Evolutionary conservation across 1,139 yeast genomes (phyloP), one percentile per base, ranked within the genome.

Genomic region (Suhomyces ambrosiae): DNA sequence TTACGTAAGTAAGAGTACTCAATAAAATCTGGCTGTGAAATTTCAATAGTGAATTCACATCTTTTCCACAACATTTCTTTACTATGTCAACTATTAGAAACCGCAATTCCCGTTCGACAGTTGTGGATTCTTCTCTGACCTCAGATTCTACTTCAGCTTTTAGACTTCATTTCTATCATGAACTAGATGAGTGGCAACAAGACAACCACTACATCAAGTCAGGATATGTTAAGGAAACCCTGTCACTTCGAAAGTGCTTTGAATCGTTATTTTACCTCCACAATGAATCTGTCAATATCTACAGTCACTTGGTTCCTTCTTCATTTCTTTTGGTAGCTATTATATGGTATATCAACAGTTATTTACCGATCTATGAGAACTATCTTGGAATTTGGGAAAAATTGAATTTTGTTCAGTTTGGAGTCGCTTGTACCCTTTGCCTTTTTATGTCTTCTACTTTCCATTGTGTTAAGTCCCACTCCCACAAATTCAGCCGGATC

Each of bases 221-320:
- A 0, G 95, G 95, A 2, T 89, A 89, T 53, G 87, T 89, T n/a
- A 71, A 67, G 30, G 86, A 80, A 40, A 83, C 95, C 0, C 58
- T 64, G 31, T 81, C 86, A 37, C 72, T 68, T 38, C 46, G 42
- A 23, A 65, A 61, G 30, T 80, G 88, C 44, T 48, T 82, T 7
- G 52, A 63, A 17, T 80, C 92, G 4, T 63, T 89, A 27, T 58
- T 74, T 13, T 85, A 82, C 48, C 46, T 86, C n/a, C 96, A 89
- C 60, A 89, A 89, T 52, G 97, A 89, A 57, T 68, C 95, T 0
- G 80, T 86, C 32, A 89, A 90, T 55, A 84, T 90, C 26, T 84
- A 86, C 61, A 68, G 92, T 2, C 97, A 89, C 56, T 63, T 89
- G 38, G 23, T 88, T 1, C 97, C 97, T 0, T 80, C 86, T 0